phyloP scores from a whole-genome alignment of 2,329 filamentous ascomycete species.

The Clarireedia monteithiana region DNA sequence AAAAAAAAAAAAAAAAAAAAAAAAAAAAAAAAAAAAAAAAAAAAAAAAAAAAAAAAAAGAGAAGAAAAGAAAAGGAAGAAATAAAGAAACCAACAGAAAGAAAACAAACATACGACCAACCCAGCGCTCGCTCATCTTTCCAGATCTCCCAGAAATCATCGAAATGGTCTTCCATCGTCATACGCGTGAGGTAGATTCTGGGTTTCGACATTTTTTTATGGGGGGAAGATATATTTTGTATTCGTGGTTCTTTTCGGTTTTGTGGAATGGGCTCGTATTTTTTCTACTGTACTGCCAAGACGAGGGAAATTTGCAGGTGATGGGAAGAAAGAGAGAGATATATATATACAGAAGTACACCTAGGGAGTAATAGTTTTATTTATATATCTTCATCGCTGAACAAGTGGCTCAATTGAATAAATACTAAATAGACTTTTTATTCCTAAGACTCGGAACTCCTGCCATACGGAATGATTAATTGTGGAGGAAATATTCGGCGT shows the following conservation, averaged over 20 bases:
- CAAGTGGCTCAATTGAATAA: no score
- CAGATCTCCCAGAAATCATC: constrained; percentile 19
- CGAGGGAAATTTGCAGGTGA: no score
- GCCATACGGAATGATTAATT: neutral
- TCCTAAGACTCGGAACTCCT: no score
- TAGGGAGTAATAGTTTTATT: no score
- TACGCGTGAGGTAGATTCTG: constrained; percentile 12
- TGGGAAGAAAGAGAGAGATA: no score
- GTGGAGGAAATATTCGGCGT: neutral
- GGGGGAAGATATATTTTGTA: no score
- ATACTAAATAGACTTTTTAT: no score
- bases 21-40: neutral
- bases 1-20: no score
- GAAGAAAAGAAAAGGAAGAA: neutral
- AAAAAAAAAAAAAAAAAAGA: neutral
- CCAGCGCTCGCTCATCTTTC: constrained; percentile 10
- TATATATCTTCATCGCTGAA: no score
- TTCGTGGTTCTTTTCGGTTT: neutral
- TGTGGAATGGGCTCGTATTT: neutral
- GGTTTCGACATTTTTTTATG: neutral
- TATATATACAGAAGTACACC: no score
- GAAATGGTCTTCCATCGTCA: constrained; percentile 15
- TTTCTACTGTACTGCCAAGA: no score
- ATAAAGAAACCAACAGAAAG: neutral
- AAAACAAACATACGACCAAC: constrained; percentile 10